A percentile compares a stretch with the other conserved stretches of the same genome.
Evolutionary conservation across 371 early-diverging fungal genomes (phyloP).

Genomic region (Mucor lusitanicus): DNA sequence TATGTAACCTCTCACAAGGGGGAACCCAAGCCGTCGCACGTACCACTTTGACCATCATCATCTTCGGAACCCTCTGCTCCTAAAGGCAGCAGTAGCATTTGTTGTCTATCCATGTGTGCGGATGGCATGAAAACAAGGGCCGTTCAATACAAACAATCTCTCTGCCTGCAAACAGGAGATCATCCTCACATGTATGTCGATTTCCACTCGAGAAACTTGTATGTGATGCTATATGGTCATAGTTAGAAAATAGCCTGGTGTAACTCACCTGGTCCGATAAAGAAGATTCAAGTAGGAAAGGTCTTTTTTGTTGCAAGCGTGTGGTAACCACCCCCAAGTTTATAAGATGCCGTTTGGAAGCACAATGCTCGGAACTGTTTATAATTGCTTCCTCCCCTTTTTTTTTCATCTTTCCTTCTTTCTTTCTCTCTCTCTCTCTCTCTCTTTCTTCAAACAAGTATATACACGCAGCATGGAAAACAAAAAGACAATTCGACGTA

Average conservation of each 20-base stretch:
- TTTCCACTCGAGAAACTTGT: neutral
- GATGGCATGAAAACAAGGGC: neutral
- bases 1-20: conserved; percentile 16
- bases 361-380: conserved; percentile 2
- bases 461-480: neutral
- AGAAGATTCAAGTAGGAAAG: conserved; percentile 1
- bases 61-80: neutral
- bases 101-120: neutral
- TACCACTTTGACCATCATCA: conserved; percentile 13
- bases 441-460: neutral
- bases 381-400: neutral
- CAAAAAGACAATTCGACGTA: conserved; percentile 11
- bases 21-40: conserved; percentile 11
- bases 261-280: conserved; percentile 12
- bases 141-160: neutral
- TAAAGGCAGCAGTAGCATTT: neutral
- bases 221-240: neutral
- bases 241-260: neutral
- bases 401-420: neutral
- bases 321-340: conserved; percentile 3
- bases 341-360: conserved; percentile 2
- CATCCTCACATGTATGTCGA: neutral
- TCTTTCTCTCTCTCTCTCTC: conserved; percentile 7
- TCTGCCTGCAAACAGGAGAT: neutral
- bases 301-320: neutral